Base-by-base conservation (phyloP, 805 yeast species). In the Wickerhamiella hasegawae region DNA sequence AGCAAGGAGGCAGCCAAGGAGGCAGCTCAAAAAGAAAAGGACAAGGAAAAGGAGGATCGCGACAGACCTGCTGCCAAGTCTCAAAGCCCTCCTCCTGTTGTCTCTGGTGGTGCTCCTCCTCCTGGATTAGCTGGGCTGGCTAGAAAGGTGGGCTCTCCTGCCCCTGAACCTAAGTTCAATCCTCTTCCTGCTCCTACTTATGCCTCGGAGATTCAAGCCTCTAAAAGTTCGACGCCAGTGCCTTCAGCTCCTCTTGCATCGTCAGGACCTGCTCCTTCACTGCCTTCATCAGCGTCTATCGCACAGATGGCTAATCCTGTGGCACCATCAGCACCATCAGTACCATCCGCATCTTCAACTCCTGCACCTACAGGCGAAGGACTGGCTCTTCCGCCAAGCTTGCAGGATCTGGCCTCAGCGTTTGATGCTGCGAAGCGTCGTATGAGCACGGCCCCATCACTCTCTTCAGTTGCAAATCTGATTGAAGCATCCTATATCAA, bases 401-500 rank as follows among this genome's bases (percentile, higher is more conserved):
- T 60, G 18, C 62, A 56, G 39, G 64, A 58, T 34, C 46, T 61
- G 4, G 52, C 54, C 11, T 40, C 49, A 20, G 52, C 62, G 5
- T 53, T 60, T 22, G 60, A 59, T 16, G 52, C 54, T 3, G 65
- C 72, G 40, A 52, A 55, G 52, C 48, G 47, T 23, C 58, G 78
- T 29, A 52, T 71, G 25, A 53, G 53, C 22, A 62, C 67, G 35
- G 77, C 81, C 18, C 25, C 32, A 5, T 62, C 71, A 19, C 60
- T 70, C 40, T 63, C 64, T 20, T 53, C 68, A 2, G 72, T 80
- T 18, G 59, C 69, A 33, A 65, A 66, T 39, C 61, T 70, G 45
- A 62, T 87, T 44, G 92, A 82, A 52, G 69, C 78, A 1, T 84
- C 96, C 3, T 63, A 82, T 40, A 62, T 81, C 45, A 79, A 80